Evolutionary conservation across 202 grass and related monocot species (phyloP), one percentile per base, ranked within the genome.

Genomic region (Saccharum hybrid): DNA sequence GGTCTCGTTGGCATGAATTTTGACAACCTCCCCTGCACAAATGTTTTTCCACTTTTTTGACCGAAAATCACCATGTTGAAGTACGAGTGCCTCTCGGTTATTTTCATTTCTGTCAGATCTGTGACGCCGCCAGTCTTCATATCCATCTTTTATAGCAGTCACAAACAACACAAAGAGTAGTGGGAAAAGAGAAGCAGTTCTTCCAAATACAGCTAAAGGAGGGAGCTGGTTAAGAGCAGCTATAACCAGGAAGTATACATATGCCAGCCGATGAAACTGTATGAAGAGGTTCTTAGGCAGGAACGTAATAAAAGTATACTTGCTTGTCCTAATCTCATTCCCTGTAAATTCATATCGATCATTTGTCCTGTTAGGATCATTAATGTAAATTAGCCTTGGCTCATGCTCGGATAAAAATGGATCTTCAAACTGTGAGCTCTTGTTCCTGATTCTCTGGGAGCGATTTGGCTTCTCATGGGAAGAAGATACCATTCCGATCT

Each of bases 221-320:
- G 96, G 96, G 56, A 99, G 93, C 86, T 99, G 96, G 64, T 99
- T 99, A 77, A 99, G 88, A 75, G 93, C 96, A 85, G 96, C 96
- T 82, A 99, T 99, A 74, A 91, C 96, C 70, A 99, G 90, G 88
- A 99, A 99, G 82, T 99, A 99, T 75, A 99, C 81, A 71, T 99
- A 99, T 59, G 96, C 96, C 51, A 99, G 46, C 62, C 96, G 81
- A 81, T 99, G 96, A 86, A 99, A 99, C 67, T 99, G 96, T 64
- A 90, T 99, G 90, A 99, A 99, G 82, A 99, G 85, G 81, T 99
- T 99, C 85, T 99, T 99, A n/a, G 96, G 96, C 81, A 99, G 68
- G 81, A 99, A 99, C n/a, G 96, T 99, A 52, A 99, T 92, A 48
- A 99, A 81, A 51, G 96, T 99, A 82, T 99, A 99, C 79, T 99